Base-by-base conservation (phyloP, 306 rosid genomes). In the Pyrus communis region DNA sequence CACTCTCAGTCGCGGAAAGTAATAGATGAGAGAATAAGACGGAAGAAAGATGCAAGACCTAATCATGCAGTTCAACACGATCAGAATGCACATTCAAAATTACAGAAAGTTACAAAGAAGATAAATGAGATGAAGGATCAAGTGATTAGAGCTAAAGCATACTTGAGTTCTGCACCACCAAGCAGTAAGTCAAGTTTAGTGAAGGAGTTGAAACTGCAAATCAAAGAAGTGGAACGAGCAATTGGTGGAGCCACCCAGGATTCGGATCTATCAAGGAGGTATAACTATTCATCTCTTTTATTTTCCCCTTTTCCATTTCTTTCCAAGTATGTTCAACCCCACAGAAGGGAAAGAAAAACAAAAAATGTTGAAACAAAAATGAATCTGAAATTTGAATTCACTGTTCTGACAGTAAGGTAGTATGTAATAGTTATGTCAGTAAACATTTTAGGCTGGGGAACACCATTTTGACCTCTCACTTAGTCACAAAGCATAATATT, bases 81-180 rank as follows among this genome's bases (percentile, higher is more conserved):
- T 82, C 85, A 74, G 33, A 77, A 73, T 75, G 71, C 76, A 28
- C 87, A 2, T 46, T 57, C 78, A 75, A 84, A 69, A 27, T 69
- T 79, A 15, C 75, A 7, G 40, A 83, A 72, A 89, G 80, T 75
- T 73, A 74, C 78, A 30, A 86, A 79, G 72, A 96, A 79, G 81
- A 85, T 93, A 64, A 83, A 60, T 70, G 91, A 93, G 85, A 91
- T 96, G 82, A 89, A 75, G 80, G 98, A 96, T 90, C 96, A 93
- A 84, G 78, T 96, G 74, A 76, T 96, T 75, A 88, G 91, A 86
- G 99, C 94, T 81, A 89, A 72, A 86, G 93, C 87, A 79, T 96
- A 96, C 85, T 75, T 93, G 87, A 69, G 70, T 55, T 85, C 93
- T 78, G 72, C 85, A 71, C 91, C 96, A 25, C 96, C 94, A 71